Evolutionary conservation across 2,329 filamentous ascomycete genomes (phyloP).

Genomic region (Phaeosphaeria sp.): DNA sequence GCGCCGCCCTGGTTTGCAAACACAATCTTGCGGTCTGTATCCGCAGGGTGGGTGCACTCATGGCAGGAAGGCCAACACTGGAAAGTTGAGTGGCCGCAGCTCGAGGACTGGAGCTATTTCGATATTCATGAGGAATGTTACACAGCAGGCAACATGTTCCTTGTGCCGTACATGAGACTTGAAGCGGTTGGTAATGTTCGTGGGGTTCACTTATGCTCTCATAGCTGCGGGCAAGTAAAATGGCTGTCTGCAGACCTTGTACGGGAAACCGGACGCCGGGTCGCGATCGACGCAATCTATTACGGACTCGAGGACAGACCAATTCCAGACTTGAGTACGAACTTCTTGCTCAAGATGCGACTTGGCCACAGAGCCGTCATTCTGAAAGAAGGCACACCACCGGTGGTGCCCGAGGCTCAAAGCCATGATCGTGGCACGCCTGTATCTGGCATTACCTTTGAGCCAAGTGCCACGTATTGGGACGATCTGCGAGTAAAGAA

Average conservation of each 20-base stretch:
- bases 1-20: conserved; percentile 1
- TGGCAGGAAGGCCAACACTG: conserved; percentile 8
- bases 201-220: conserved; percentile 4
- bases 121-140: background rate
- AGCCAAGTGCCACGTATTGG: conserved; percentile 11
- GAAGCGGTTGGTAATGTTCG: background rate
- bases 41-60: background rate
- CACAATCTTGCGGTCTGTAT: background rate
- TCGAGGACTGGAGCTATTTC: background rate
- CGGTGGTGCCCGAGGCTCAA: background rate
- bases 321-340: background rate
- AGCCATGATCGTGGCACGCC: background rate
- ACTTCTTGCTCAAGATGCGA: background rate
- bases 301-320: conserved; percentile 3
- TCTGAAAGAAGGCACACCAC: background rate
- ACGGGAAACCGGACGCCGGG: conserved; percentile 3
- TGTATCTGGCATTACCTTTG: background rate
- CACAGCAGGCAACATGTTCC: background rate
- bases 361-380: background rate
- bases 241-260: conserved; percentile 5
- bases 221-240: conserved; percentile 1
- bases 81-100: conserved; percentile 3
- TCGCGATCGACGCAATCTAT: conserved; percentile 1
- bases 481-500: conserved; percentile 9
- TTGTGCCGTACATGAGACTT: background rate